phyloP scores from a whole-genome alignment of 805 yeast genomes.

The Candida sithepensis region DNA sequence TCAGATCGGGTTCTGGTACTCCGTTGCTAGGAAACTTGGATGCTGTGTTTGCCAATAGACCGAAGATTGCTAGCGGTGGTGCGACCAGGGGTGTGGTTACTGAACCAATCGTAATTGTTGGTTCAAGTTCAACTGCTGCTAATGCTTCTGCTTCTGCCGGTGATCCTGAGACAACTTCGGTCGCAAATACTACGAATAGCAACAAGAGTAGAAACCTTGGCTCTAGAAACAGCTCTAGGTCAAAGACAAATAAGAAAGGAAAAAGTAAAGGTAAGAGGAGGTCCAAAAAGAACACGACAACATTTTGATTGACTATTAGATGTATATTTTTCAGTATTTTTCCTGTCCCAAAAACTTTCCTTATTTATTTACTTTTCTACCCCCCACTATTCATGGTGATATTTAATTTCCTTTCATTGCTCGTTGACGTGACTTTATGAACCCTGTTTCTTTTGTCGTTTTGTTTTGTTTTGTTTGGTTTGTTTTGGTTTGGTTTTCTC shows the following conservation, averaged over 20 bases:
- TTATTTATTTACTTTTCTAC: no score
- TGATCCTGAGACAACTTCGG: neutral
- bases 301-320: neutral
- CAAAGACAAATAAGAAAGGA: neutral
- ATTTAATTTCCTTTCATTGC: no score
- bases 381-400: no score
- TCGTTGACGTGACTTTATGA: no score
- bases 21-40: conserved; percentile 6
- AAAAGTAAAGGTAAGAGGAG: neutral
- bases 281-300: neutral
- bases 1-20: conserved; percentile 9
- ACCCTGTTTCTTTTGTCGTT: neutral
- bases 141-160: neutral
- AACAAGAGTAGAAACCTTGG: no score
- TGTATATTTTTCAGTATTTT: no score
- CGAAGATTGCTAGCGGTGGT: no score
- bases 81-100: no score
- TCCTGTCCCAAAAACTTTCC: no score
- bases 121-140: neutral
- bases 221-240: neutral
- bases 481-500: neutral
- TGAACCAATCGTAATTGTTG: neutral
- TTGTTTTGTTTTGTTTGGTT: neutral
- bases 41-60: neutral
- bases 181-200: neutral